phyloP scores from a whole-genome alignment of 441 rosid genomes.

The Arabidopsis hybrid region DNA sequence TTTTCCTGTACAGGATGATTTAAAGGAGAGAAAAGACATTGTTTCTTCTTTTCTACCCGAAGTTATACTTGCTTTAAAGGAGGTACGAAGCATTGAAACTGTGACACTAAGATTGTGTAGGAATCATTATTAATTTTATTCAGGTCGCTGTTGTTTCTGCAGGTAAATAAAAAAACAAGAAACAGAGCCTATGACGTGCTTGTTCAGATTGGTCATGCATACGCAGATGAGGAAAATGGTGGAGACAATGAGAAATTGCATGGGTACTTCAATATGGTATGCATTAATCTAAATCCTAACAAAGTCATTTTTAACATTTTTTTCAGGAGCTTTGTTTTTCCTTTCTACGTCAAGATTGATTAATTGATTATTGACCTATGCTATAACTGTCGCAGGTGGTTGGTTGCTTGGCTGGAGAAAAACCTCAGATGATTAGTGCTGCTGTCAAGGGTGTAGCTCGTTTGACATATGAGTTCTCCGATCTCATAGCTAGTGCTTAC shows the following conservation, averaged over 20 bases:
- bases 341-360: constrained; percentile 12
- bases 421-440: constrained; percentile 98
- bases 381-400: constrained; percentile 62
- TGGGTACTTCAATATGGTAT: constrained; percentile 86
- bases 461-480: constrained; percentile 91
- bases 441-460: constrained; percentile 96
- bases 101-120: constrained; percentile 20
- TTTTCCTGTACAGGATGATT: constrained; percentile 56
- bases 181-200: constrained; percentile 93
- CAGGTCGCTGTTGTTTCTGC: constrained; percentile 35
- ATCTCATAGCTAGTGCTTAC: constrained; percentile 81
- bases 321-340: constrained; percentile 18
- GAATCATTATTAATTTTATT: constrained; percentile 8
- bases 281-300: constrained; percentile 20
- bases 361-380: constrained; percentile 25
- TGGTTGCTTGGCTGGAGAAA: constrained; percentile 93
- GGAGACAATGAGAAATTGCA: constrained; percentile 77
- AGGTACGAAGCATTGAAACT: constrained; percentile 57
- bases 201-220: constrained; percentile 93
- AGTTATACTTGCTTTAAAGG: constrained; percentile 88
- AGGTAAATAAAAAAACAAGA: constrained; percentile 94
- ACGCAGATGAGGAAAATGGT: constrained; percentile 85
- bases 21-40: constrained; percentile 62
- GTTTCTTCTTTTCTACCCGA: constrained; percentile 84
- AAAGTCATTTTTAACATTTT: constrained; percentile 22